These are phyloP conservation scores for Euphorbia tirucalli DNA, from an alignment of 345 rosid species.

Conservation along the genomic window DNA sequence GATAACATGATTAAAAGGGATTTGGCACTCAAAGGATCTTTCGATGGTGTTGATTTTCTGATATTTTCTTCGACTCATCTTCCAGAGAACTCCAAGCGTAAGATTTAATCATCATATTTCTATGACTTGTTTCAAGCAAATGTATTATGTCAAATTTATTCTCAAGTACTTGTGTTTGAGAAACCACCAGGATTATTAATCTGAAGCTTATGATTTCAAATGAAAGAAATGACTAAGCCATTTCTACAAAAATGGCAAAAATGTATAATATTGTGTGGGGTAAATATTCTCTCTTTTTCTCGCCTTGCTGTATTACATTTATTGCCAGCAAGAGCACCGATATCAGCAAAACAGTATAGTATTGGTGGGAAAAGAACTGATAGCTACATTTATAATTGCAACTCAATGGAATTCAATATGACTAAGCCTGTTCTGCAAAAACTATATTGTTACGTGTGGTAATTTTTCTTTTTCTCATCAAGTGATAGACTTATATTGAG, in stretches of 20 bases:
- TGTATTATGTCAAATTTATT: background rate
- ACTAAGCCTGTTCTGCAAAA: too few species aligned
- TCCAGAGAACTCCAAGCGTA: conserved; percentile 85
- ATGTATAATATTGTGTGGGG: background rate
- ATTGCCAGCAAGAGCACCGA: background rate
- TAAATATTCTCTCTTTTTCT: background rate
- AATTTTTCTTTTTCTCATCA: too few species aligned
- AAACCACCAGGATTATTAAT: background rate
- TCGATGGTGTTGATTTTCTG: conserved; percentile 71
- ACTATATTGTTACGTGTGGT: too few species aligned
- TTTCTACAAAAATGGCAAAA: background rate
- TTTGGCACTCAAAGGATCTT: conserved; percentile 78
- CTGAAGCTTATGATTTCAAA: background rate
- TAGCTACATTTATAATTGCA: too few species aligned
- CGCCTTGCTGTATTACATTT: background rate
- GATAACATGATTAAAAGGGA: conserved; percentile 79
- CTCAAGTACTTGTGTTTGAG: background rate
- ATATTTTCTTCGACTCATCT: conserved; percentile 87
- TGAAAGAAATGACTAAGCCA: background rate
- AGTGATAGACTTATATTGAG: background rate
- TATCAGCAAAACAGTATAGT: background rate
- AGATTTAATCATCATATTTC: conserved; percentile 28
- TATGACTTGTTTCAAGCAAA: background rate
- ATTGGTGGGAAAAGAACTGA: too few species aligned
- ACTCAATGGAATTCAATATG: too few species aligned